Evolutionary conservation across 2,329 filamentous ascomycete species (phyloP), one percentile per base, ranked within the genome.

Genomic region (Phialemoniopsis sp.): DNA sequence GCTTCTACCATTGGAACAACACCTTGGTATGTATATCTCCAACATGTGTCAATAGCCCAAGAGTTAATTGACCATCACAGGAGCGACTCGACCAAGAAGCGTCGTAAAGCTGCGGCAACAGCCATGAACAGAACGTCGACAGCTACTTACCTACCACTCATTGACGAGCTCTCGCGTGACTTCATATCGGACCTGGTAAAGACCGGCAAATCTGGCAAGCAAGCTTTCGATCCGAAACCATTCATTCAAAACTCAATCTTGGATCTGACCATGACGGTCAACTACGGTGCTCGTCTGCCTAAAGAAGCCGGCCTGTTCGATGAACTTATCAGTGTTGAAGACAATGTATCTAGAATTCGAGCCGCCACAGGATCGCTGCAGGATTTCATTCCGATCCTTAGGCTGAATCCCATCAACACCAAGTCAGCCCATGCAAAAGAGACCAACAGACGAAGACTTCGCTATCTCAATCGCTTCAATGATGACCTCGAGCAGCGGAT

Each of bases 371-470:
- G 77, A 13, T 86, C 82, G 40, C 83, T 91, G 79, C 84, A 88
- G 53, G 87, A 93, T 53, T 91, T 91, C 49, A 78, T 93, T n/a
- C 86, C 87, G 0, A 52, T 90, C 6, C 56, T 91, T 42, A 72
- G 87, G 18, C 58, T 89, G 3, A 82, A 83, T 43, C 80, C 80
- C 0, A 75, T 84, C 48, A 81, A 66, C 46, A 56, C 62, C n/a
- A 78, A 78, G 17, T 78, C 73, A 0, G 63, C 67, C 41, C 74
- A 71, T 47, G 80, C 80, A 0, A 67, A 69, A 2, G 78, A 83
- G 44, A 26, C 10, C 6, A 6, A 10, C 6, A 6, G 10, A 26
- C 47, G 1, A 10, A 43, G 48, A n/a, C 46, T 49, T 29, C 34
- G 31, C n/a, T 85, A 58, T 71, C 80, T 60, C 33, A 77, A 80